Base-by-base conservation (phyloP, 2,329 filamentous ascomycete genomes). In the Aspergillus tubingensis region DNA sequence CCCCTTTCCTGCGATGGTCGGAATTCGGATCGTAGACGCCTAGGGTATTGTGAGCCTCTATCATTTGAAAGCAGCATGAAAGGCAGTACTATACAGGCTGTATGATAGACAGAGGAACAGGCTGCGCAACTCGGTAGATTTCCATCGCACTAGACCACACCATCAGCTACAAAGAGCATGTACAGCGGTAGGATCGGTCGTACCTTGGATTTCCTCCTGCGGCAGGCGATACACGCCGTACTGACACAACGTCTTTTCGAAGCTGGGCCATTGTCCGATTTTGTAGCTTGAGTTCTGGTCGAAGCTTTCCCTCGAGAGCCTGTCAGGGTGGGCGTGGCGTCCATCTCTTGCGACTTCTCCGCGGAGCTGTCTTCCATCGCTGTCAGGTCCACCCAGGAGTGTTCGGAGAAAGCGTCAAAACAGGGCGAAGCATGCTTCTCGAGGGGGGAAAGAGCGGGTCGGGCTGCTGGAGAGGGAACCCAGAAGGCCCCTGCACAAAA, bases 11-110 rank as follows among this genome's bases (percentile, higher is more conserved):
- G 53, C 95, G 90, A 75, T 97, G 93, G 75, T 99, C 95, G 60
- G 93, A 96, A 73, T 93, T 96, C 3, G 93, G 94, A 73, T 98
- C 94, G 81, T 98, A 98, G 66, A 97, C 84, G 75, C 95, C 97
- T 79, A 91, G 87, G 23, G 69, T 23, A 62, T 56, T 27, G 62
- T 69, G 59, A 72, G 59, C 36, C 27, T 36, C 15, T 25, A 36
- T n/a, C 15, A 8, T 13, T 7, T 30, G 30, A 41, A 2, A 36
- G 1, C 11, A 36, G 3, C 17, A 13, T 1, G 23, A 13, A 25
- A 47, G 19, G 19, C 7, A 32, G n/a, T 27, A 44, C 65, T 68
- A 47, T 72, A 79, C 77, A 79, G 51, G 75, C 70, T 8, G 77
- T 79, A 64, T 79, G 76, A 74, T 99, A 98, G 57, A 98, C 94